Base-by-base conservation (phyloP, 306 rosid species). In the Sphenostylis stenocarpa region DNA sequence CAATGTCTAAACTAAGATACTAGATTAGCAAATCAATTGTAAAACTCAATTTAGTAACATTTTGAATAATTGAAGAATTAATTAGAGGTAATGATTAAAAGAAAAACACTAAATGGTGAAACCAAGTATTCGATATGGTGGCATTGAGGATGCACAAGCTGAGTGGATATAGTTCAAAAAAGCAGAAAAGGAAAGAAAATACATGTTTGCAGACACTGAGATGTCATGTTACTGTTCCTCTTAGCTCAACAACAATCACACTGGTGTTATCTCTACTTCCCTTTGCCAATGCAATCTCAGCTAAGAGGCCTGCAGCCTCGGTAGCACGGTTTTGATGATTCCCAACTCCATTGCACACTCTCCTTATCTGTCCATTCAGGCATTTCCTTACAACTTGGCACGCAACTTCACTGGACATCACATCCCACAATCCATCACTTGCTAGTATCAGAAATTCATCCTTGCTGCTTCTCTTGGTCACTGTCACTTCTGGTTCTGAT, bases 391-490 rank as follows among this genome's bases (percentile, higher is more conserved):
- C 97, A 31, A 89, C 79, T 29, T 78, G 86, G 61, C 97, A 89
- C 1, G 96, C 96, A 51, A 77, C 52, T 51, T 92, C 91, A 7
- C 88, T 89, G 0, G 98, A 81, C 4, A 94, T 65, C 1, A 90
- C 98, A 26, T 87, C 97, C 97, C 98, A 94, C 62, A 94, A 81
- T 0, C 98, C 98, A 80, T 94, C 98, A 56, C 98, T 92, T 14
- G 89, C 97, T 2, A 94, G 83, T 60, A 94, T 83, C 2, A 94
- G 86, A 80, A 94, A 94, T 38, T 94, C 98, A 56, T 94, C 98
- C 7, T 86, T 67, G 19, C 56, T 75, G 6, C 53, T 90, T 80
- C 97, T 70, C 73, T 87, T 88, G 3, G 95, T 89, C 71, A 90
- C 86, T 0, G 90, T 94, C 6, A 92, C 98, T 76, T 94, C 97